Percentiles rank a stretch among this genome's conserved stretches.
phyloP scores from a whole-genome alignment of 257 asterid genomes.

The Anisodus acutangulus region DNA sequence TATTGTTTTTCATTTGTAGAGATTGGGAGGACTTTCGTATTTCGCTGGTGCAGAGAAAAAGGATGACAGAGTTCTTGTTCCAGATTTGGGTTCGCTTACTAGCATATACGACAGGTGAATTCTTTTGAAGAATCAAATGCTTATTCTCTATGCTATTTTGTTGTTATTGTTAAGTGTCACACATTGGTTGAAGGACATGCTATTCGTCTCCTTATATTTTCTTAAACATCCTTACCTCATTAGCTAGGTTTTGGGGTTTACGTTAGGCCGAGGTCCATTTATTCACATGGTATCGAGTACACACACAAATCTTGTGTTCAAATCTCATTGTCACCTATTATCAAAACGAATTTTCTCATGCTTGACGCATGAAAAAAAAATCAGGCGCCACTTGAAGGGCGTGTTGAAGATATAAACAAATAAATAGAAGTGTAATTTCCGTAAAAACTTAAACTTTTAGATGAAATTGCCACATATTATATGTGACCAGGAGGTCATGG shows the following conservation, averaged over 20 bases:
- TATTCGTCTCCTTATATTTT: neutral
- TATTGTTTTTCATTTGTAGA: slow-evolving; percentile 40
- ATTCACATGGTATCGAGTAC: neutral
- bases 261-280: neutral
- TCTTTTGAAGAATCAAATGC: slow-evolving; percentile 54
- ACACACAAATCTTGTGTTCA: neutral
- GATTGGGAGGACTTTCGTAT: slow-evolving; percentile 87
- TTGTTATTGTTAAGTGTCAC: slow-evolving; percentile 61
- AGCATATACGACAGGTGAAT: slow-evolving; percentile 76
- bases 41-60: slow-evolving; percentile 98
- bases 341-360: too few species aligned
- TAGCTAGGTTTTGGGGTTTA: neutral
- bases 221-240: neutral
- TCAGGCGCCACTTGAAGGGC: too few species aligned
- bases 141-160: slow-evolving; percentile 54
- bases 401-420: neutral
- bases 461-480: neutral
- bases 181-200: neutral
- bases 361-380: too few species aligned
- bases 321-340: too few species aligned
- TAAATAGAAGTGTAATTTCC: neutral
- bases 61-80: slow-evolving; percentile 91
- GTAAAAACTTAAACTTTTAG: neutral
- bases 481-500: too few species aligned
- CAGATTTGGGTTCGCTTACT: slow-evolving; percentile 89